phyloP scores from a whole-genome alignment of 495 filamentous ascomycete genomes.

The Astrothelium subdiscretum region DNA sequence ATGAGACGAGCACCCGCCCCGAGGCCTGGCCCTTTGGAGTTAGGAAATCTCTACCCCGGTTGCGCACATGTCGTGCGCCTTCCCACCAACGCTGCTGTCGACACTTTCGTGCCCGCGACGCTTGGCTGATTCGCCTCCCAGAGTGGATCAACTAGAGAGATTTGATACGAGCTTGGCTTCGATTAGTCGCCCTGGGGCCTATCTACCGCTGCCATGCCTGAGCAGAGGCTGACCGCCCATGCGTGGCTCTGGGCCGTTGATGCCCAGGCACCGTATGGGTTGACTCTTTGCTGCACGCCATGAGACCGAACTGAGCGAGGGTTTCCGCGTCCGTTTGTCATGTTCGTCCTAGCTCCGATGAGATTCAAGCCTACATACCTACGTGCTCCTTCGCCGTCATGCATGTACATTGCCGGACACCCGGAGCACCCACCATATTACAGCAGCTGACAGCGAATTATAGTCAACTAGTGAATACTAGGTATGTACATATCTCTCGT shows the following conservation, averaged over 20 bases:
- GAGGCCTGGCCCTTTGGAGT: background rate
- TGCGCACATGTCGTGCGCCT: background rate
- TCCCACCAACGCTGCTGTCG: background rate
- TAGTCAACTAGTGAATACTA: too few relatives aligned
- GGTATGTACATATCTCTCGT: background rate
- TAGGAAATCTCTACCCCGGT: background rate
- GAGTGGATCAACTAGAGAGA: background rate
- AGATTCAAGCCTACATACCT: too few relatives aligned
- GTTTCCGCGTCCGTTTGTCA: background rate
- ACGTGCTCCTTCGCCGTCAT: background rate
- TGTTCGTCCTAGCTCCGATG: background rate
- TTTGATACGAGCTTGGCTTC: background rate
- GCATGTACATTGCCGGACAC: too few relatives aligned
- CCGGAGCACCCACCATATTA: background rate
- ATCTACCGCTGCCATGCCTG: background rate
- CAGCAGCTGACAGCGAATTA: background rate
- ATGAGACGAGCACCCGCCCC: background rate
- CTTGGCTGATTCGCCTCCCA: background rate
- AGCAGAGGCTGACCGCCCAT: background rate
- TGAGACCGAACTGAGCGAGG: background rate
- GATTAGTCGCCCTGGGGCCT: background rate
- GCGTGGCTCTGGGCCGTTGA: background rate
- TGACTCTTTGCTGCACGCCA: background rate
- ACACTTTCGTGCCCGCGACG: background rate
- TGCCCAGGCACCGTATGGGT: background rate